These are phyloP conservation scores for Xylaria sp. DNA, from an alignment of 2,329 filamentous ascomycete species.

Conservation along the genomic window DNA sequence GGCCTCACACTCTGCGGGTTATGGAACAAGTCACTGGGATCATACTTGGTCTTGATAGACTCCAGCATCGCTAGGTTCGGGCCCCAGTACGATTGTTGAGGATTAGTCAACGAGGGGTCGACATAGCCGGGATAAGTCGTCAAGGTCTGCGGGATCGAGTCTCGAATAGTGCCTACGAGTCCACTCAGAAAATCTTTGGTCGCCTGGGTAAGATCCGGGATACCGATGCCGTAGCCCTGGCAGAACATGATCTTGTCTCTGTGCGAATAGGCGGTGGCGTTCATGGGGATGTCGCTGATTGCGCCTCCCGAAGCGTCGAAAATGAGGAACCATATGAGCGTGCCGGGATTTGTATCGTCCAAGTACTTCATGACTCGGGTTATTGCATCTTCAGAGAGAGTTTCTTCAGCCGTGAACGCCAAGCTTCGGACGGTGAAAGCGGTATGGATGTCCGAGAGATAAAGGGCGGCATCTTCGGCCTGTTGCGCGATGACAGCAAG, in stretches of 20 bases:
- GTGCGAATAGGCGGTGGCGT: slow-evolving; percentile 71
- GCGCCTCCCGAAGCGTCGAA: slow-evolving; percentile 72
- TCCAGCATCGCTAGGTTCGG: slow-evolving; percentile 60
- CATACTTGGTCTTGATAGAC: slow-evolving; percentile 62
- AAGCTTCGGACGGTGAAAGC: slow-evolving; percentile 70
- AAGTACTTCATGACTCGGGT: slow-evolving; percentile 65
- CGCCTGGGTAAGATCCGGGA: slow-evolving; percentile 57
- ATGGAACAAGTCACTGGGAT: slow-evolving; percentile 65
- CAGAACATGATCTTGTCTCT: slow-evolving; percentile 73
- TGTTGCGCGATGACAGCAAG: slow-evolving; percentile 66
- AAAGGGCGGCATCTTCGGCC: slow-evolving; percentile 61
- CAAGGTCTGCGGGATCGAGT: slow-evolving; percentile 53
- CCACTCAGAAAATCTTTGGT: slow-evolving; percentile 63
- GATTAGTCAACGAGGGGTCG: slow-evolving; percentile 61
- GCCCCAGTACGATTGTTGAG: slow-evolving; percentile 67
- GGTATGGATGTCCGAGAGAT: slow-evolving; percentile 58
- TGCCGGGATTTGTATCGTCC: slow-evolving; percentile 60
- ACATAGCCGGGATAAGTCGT: slow-evolving; percentile 73
- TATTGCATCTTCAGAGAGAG: slow-evolving; percentile 59
- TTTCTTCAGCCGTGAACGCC: slow-evolving; percentile 61
- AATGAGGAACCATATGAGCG: slow-evolving; percentile 69
- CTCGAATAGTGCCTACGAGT: slow-evolving; percentile 59
- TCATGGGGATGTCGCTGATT: slow-evolving; percentile 63
- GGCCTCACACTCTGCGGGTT: slow-evolving; percentile 67
- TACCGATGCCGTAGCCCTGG: slow-evolving; percentile 68